Evolutionary conservation across 345 rosid species (phyloP).

Genomic region (Syzygium aqueum): DNA sequence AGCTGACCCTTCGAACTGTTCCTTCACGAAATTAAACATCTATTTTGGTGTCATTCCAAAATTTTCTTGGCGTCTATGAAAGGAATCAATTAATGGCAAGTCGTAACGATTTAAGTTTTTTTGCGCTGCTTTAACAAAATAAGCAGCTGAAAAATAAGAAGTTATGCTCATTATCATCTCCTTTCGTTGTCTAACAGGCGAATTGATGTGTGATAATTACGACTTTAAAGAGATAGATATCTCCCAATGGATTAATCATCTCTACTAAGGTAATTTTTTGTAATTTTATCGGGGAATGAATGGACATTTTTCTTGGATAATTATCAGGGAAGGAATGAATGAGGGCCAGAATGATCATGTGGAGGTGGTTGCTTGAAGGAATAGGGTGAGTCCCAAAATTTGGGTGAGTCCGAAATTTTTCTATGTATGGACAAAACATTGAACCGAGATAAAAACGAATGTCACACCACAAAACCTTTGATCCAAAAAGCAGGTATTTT

Average conservation of each 20-base stretch:
- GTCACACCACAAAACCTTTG: neutral
- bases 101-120: neutral
- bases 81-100: neutral
- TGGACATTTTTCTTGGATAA: neutral
- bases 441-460: neutral
- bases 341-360: neutral
- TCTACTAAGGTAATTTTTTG: neutral
- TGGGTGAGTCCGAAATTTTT: neutral
- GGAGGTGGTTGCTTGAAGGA: neutral
- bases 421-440: neutral
- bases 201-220: neutral
- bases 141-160: neutral
- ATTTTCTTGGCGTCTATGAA: neutral
- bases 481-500: neutral
- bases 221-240: neutral
- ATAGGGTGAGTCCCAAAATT: neutral
- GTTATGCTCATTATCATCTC: neutral
- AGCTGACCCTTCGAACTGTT: neutral
- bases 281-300: neutral
- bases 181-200: neutral
- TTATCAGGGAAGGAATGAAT: no score
- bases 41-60: neutral
- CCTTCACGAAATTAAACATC: neutral
- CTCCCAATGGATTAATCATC: neutral
- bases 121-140: neutral